Evolutionary conservation across 129 eudicot genomes (phyloP).

Genomic region (Lactuca sativa): DNA sequence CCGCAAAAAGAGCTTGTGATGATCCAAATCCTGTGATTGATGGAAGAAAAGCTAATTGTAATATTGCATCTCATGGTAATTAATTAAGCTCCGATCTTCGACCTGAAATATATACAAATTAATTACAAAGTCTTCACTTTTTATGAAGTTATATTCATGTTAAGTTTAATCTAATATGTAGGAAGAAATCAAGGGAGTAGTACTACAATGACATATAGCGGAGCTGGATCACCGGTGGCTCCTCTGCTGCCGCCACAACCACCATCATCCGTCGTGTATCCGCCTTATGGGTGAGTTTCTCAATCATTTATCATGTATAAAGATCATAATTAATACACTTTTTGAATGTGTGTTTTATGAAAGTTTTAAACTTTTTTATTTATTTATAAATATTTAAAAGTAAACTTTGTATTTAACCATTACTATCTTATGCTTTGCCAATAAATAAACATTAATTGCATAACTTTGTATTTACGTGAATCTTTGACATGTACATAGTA

Average conservation of each 20-base stretch:
- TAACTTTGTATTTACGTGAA: not conserved
- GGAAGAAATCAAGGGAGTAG: constrained; percentile 55
- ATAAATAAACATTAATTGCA: no score
- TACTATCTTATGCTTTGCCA: not conserved
- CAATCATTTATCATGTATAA: not conserved
- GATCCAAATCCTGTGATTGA: constrained; percentile 88
- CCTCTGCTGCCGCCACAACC: constrained; percentile 62
- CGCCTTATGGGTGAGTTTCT: constrained; percentile 80
- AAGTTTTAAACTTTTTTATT: no score
- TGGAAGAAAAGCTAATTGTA: constrained; percentile 91
- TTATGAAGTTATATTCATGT: not conserved
- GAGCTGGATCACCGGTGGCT: constrained; percentile 44
- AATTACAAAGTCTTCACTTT: constrained; percentile 31
- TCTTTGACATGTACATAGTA: not conserved
- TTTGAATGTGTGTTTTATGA: not conserved
- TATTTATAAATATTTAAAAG: no score
- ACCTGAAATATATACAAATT: no score
- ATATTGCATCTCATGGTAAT: constrained; percentile 90
- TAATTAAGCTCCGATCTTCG: constrained; percentile 49
- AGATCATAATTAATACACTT: no score
- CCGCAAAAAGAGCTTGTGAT: constrained; percentile 75
- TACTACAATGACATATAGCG: constrained; percentile 46
- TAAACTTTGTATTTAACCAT: not conserved
- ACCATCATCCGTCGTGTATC: constrained; percentile 67
- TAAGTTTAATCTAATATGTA: constrained; percentile 1